Evolutionary conservation across 2,329 filamentous ascomycete species (phyloP), one percentile per base, ranked within the genome.

Genomic region (Pseudocercospora fuligena): DNA sequence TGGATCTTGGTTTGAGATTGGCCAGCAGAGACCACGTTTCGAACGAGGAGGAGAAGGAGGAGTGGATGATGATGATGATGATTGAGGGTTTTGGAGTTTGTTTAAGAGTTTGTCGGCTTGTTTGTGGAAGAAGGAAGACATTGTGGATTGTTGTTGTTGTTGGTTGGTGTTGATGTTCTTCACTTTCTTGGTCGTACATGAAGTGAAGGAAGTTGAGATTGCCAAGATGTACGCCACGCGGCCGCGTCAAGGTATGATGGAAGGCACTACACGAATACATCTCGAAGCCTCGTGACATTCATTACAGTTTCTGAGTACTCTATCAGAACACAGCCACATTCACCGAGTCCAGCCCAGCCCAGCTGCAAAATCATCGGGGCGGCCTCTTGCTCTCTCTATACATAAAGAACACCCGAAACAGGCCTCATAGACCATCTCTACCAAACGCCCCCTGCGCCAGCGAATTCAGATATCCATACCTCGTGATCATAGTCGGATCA

Each of bases 391-490:
- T 23, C 53, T 56, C 47, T 23, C 53, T 56, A 56, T 56, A 29
- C 53, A 56, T 31, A 5, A 19, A 31, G n/a, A 19, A 29, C 51
- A 54, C 16, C 51, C 46, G 46, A 23, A 23, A 49, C 46, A 49
- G 46, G 46, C 53, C 31, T 40, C 49, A 60, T 16, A 40, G 27
- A 19, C 54, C 54, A 19, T 71, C 68, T 64, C 61, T 72, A 53
- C 70, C 69, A 65, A 79, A 78, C 54, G 74, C 68, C 2, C 77
- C 78, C 69, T 79, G 77, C 16, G 77, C 78, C 8, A 80, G 63
- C 14, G 76, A 77, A 49, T 74, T 79, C 53, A 80, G 64, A 68
- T 79, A 80, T 1, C 78, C 78, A 73, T 78, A 79, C 64, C 78
- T 71, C 43, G 78, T 79, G 66, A 80, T 69, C 73, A 74, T 74